Conservation (phyloP, 2,329 filamentous ascomycete species). For the Emmonsia crescens region DNA sequence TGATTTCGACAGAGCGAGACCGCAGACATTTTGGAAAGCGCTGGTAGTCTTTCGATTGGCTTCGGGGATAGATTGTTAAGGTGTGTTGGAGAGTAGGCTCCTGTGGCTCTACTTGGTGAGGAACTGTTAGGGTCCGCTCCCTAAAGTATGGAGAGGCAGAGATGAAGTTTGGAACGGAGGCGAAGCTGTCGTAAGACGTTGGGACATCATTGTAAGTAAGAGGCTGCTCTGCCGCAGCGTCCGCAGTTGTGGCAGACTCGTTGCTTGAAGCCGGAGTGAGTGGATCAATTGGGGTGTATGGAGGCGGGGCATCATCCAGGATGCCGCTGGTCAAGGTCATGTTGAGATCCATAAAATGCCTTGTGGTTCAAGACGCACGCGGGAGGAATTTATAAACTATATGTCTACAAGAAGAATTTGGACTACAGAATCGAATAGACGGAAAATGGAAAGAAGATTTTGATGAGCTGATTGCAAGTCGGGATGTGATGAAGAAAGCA, state of each 20-base stretch:
- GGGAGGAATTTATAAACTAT: neutral
- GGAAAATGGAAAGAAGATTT: neutral
- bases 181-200: conserved; percentile 1
- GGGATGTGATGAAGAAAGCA: neutral
- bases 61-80: conserved; percentile 31
- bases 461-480: neutral
- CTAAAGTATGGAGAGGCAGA: conserved; percentile 32
- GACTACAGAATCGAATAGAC: neutral
- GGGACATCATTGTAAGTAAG: conserved; percentile 15
- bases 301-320: conserved; percentile 30
- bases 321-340: neutral
- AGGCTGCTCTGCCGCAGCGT: conserved; percentile 4
- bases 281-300: conserved; percentile 33
- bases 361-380: neutral
- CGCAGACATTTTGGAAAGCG: conserved; percentile 33
- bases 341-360: neutral
- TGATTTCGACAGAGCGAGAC: conserved; percentile 23
- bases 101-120: conserved; percentile 6
- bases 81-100: conserved; percentile 24
- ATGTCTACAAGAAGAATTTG: neutral
- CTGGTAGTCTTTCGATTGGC: conserved; percentile 32
- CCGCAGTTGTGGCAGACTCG: conserved; percentile 14
- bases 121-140: conserved; percentile 21
- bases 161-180: conserved; percentile 6
- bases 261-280: conserved; percentile 14